These are phyloP conservation scores for Nemania sp. DNA, from an alignment of 2,329 filamentous ascomycete genomes.

Conservation along the genomic window DNA sequence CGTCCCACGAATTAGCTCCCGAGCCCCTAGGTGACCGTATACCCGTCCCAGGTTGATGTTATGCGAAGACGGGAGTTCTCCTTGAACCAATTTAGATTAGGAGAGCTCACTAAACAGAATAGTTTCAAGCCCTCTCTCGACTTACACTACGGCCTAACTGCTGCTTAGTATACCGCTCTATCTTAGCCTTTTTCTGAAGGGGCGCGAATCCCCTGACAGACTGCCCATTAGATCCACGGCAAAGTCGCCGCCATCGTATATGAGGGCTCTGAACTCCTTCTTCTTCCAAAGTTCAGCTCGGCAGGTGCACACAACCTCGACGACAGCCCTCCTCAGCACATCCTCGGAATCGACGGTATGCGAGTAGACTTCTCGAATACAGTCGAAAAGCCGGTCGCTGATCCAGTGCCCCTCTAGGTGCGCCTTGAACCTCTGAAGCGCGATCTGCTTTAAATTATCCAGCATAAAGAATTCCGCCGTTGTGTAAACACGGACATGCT, in stretches of 20 bases:
- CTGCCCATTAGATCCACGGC: neutral
- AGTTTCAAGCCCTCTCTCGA: too few species aligned
- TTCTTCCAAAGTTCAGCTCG: constrained; percentile 5
- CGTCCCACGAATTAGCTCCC: too few species aligned
- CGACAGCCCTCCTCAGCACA: constrained; percentile 15
- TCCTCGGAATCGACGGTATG: constrained; percentile 2
- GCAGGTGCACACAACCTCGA: neutral
- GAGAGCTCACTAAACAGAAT: too few species aligned
- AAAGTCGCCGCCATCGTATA: constrained; percentile 13
- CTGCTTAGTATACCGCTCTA: too few species aligned
- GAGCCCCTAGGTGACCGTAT: too few species aligned
- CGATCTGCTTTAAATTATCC: constrained; percentile 18
- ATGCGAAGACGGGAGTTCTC: too few species aligned
- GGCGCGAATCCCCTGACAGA: too few species aligned
- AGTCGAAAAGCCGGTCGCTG: constrained; percentile 6
- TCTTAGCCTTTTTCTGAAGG: too few species aligned
- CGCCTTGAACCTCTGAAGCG: constrained; percentile 13
- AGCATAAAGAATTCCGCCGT: constrained; percentile 26
- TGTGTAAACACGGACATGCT: constrained; percentile 20
- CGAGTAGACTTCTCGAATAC: constrained; percentile 24
- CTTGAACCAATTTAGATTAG: too few species aligned
- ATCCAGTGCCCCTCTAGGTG: constrained; percentile 15
- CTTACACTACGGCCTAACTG: too few species aligned
- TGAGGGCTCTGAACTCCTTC: constrained; percentile 14
- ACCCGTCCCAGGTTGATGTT: too few species aligned